Base-by-base conservation (phyloP, 1,284 basidiomycete species). In the Malassezia japonica region DNA sequence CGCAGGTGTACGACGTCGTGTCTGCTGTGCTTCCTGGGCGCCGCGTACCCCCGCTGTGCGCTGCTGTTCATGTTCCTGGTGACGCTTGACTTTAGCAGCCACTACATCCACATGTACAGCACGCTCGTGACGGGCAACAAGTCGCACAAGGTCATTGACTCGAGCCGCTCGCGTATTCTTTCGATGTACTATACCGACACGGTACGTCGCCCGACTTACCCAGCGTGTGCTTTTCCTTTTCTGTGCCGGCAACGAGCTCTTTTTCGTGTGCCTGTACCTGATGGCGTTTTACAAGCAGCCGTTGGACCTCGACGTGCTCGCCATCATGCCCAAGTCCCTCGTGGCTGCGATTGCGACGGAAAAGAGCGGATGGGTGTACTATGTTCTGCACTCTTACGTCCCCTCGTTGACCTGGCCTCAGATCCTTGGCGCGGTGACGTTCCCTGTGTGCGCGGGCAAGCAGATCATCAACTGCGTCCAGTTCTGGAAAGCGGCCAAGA, bases 61-160 rank as follows among this genome's bases (percentile, higher is more conserved):
- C 77, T 94, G 45, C 70, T 84, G 44, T 96, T 98, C 78, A 90
- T 95, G 75, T 85, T 86, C 74, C 82, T 99, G 57, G 96, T 99
- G 75, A 83, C 91, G 0, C 82, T 99, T 58, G 94, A 99, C 76
- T 99, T 99, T 74, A 85, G 85, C 60, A 92, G 88, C 66, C 92
- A 99, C 75, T 99, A 96, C 77, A 96, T 99, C 81, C 94, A 98
- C 77, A 99, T 99, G 92, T 95, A 96, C 77, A 95, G 92, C 65
- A 94, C 94, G 31, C 81, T 98, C 41, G 80, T 87, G 28, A 92
- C 91, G 23, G 94, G 94, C 31, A 87, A 89, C 6, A 79, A 81
- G 50, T 92, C 86, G 65, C 92, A 98, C 78, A 98, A 98, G 75
- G 75, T 82, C 29, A 87, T 98, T 31, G 86, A 82, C 25, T 85